Evolutionary conservation across 768 basidiomycete genomes (phyloP), one percentile per base, ranked within the genome.

Genomic region (Boletus rubropictus): DNA sequence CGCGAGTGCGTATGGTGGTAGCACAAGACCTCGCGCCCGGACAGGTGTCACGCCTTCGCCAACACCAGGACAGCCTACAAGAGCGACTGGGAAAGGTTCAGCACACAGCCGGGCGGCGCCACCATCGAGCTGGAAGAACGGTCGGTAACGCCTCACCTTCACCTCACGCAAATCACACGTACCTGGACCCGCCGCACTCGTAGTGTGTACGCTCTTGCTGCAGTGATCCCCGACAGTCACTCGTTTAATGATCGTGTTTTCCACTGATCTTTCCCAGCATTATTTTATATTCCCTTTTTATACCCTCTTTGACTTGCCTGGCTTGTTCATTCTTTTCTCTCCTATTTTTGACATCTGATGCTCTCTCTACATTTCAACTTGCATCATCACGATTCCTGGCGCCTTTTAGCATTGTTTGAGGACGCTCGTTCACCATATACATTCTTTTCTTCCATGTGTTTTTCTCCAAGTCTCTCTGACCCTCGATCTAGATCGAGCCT

Each of bases 101-200:
- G 47, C 41, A 39, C 50, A 64, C 52, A 70, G 59, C 20, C 51
- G 52, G 38, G 67, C 67, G n/a, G 68, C 73, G 2, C 81, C 81
- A 8, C 81, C 81, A 11, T 83, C 81, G 29, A 82, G 81, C 52
- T 84, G 81, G 81, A 81, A 77, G 62, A 65, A 8, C 37, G 24
- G 51, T 4, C 59, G 58, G 28, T 65, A 39, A 53, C 18, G 22
- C 32, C 15, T 20, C 2, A 17, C 27, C 34, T 21, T 24, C n/a
- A 4, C 7, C 25, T 1, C 9, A 3, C 18, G 20, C 6, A 9
- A 25, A 25, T 5, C 31, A 11, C 24, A 22, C 24, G 31, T 10
- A 9, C 9, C 20, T 48, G 10, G n/a, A 21, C 24, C 20, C 39
- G 6, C 2, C 8, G 3, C 21, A 22, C 14, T 11, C 20, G 15